Base-by-base conservation (phyloP, 495 filamentous ascomycete genomes). In the Penicillium paradoxum region DNA sequence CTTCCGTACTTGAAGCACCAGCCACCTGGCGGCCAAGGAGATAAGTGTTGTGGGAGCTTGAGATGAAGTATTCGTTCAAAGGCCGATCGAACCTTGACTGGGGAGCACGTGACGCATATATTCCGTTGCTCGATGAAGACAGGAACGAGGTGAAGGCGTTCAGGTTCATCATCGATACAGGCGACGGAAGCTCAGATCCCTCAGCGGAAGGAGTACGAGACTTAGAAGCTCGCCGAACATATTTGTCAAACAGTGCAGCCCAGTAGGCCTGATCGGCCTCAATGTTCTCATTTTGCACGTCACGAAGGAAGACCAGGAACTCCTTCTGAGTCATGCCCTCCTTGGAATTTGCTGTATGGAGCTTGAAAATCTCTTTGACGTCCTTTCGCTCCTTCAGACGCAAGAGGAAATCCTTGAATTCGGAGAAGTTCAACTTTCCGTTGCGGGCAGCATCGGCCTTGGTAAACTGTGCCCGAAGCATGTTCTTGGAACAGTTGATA, bases 31-130 rank as follows among this genome's bases (percentile, higher is more conserved):
- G 84, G 15, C 93, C 93, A 21, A 93, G 72, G 10, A 98, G 83
- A 63, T 98, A 98, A 9, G 93, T 97, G 68, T 98, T 98, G 76
- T 98, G 93, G 15, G 92, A 97, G 75, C 91, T 96, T 4, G 92
- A 97, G 55, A 97, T 93, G 79, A 91, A 97, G 64, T 98, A 98
- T 62, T 98, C 93, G 65, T 96, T 96, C 63, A 98, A 70, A 0
- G 93, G 93, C 25, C 88, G 83, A 57, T 93, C 82, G 42, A 96
- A 83, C 15, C 74, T 71, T 46, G 80, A 76, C 27, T 81, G 68
- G 5, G 83, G 76, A 41, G 77, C 67, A 51, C 75, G 80, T 37
- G 75, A 67, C 27, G 85, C 73, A 22, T 83, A 80, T 3, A 81
- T 56, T 1, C 72, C 76, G 55, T 92, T 95, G 58, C 79, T 80